Evolutionary conservation across 805 yeast species (phyloP).

Genomic region (Candida ipomoeae): DNA sequence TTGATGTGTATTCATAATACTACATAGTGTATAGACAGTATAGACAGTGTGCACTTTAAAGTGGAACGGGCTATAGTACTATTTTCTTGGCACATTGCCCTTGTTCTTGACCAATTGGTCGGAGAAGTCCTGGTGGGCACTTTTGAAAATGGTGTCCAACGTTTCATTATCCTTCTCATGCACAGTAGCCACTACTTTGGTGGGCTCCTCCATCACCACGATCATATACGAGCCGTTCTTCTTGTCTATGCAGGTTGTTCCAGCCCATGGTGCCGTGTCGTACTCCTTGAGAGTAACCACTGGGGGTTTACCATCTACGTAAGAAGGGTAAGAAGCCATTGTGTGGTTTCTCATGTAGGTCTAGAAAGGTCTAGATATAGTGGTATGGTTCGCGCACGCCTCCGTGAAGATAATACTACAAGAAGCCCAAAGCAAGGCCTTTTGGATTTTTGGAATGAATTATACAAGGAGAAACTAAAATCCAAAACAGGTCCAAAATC

Average conservation of each 20-base stretch:
- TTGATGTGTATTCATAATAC: not conserved
- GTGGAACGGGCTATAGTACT: not conserved
- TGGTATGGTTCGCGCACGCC: not conserved
- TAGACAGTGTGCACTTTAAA: not conserved
- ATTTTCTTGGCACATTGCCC: constrained; percentile 15
- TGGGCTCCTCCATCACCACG: constrained; percentile 44
- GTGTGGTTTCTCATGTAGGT: not conserved
- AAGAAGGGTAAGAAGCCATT: constrained; percentile 35
- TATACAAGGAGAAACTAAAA: too few species aligned
- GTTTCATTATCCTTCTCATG: constrained; percentile 33
- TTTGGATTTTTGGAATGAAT: not conserved
- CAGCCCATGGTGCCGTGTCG: constrained; percentile 52
- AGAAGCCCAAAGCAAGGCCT: not conserved
- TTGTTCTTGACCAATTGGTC: constrained; percentile 17
- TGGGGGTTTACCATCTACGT: constrained; percentile 45
- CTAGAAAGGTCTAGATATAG: not conserved
- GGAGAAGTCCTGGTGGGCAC: constrained; percentile 36
- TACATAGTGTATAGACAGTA: not conserved
- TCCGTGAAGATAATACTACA: not conserved
- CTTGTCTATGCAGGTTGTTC: constrained; percentile 46
- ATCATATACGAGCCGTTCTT: constrained; percentile 33
- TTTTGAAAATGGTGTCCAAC: constrained; percentile 41
- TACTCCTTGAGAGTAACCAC: constrained; percentile 42
- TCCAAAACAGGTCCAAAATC: not conserved
- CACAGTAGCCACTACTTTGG: constrained; percentile 41